Conservation (phyloP, 306 rosid genomes). For the Vicia faba region DNA sequence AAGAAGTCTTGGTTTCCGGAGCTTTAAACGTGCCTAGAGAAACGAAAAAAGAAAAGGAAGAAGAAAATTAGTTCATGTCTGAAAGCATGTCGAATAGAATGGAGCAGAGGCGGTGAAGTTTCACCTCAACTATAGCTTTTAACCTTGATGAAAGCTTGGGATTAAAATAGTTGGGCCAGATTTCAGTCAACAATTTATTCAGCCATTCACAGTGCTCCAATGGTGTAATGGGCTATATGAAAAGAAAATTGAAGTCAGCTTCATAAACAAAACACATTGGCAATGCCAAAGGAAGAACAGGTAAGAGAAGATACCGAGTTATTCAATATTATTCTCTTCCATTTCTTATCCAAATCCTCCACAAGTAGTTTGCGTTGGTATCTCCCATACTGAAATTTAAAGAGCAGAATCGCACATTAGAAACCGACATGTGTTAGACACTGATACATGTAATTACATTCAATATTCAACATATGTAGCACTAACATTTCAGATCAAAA, state of each 20-base stretch:
- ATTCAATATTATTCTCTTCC: slow-evolving; percentile 71
- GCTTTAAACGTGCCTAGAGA: slow-evolving; percentile 81
- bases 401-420: slow-evolving; percentile 37
- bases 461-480: not conserved
- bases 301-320: slow-evolving; percentile 54
- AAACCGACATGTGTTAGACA: not conserved
- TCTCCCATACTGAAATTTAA: slow-evolving; percentile 73
- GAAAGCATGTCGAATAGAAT: slow-evolving; percentile 25
- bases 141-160: slow-evolving; percentile 75
- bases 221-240: slow-evolving; percentile 73
- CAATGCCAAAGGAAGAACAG: slow-evolving; percentile 7
- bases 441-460: no score
- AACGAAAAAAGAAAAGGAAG: slow-evolving; percentile 27
- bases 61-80: slow-evolving; percentile 24
- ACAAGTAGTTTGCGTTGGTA: slow-evolving; percentile 72
- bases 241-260: slow-evolving; percentile 35
- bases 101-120: slow-evolving; percentile 27
- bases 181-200: slow-evolving; percentile 73
- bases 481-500: not conserved
- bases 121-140: slow-evolving; percentile 80
- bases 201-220: slow-evolving; percentile 97
- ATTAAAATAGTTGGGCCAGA: slow-evolving; percentile 69
- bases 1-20: slow-evolving; percentile 70
- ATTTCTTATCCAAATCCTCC: slow-evolving; percentile 85
- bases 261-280: slow-evolving; percentile 19